Base-by-base conservation (phyloP, 441 rosid genomes). In the Adansonia madagascariensis region DNA sequence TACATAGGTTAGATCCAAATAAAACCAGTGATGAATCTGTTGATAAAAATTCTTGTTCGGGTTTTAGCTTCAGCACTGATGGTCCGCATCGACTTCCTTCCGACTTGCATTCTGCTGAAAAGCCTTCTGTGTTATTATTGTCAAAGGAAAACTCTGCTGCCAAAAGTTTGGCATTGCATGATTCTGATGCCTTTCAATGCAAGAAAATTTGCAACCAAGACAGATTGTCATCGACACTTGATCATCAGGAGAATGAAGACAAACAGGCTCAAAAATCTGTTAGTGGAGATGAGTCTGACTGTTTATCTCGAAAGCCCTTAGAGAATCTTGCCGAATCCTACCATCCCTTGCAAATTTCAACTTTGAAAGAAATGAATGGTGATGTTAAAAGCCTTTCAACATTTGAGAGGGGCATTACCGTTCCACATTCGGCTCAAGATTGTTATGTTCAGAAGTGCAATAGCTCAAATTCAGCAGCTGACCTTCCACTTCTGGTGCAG, bases 361-460 rank as follows among this genome's bases (percentile, higher is more conserved):
- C 76, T 47, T 80, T 79, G 78, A 86, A 82, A 81, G 88, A 85
- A 82, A 77, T 66, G 75, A 85, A 82, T 66, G 89, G 86, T 63
- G 85, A 82, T 78, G 35, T 63, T 73, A 80, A 78, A 73, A 75
- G 82, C 71, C 75, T 80, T 74, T 80, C 84, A 31, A 84, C 84
- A 72, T 80, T 84, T 18, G 91, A 87, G 59, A 76, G 81, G 78
- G 83, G 71, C 72, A 17, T 74, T 6, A 8, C 80, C 43, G 63
- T 74, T 50, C 84, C 75, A 46, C 75, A 67, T 80, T 68, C 70
- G 43, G 76, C 87, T 76, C 92, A 86, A 68, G 90, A 86, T 80
- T 85, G 86, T 79, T 81, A 80, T 76, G 89, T 90, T 74, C 83
- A 72, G 75, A 95, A 88, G 84, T 91, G 99, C 80, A 86, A 71